Conservation (phyloP, 2,329 filamentous ascomycete species). For the Exophiala lecanii-corni region DNA sequence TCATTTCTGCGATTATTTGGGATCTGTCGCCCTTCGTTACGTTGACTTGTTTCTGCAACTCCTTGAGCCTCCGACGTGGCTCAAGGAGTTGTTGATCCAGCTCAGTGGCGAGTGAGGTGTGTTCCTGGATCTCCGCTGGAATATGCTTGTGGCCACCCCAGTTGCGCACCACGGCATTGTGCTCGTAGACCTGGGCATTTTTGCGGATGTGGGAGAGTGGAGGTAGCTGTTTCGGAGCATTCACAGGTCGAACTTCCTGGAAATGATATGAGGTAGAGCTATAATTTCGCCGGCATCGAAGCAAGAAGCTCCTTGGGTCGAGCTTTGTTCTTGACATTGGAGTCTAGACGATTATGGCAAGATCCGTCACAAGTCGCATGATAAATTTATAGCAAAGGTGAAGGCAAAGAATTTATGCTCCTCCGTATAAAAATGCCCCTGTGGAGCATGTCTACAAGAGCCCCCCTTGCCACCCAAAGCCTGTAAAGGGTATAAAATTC, state of each 20-base stretch:
- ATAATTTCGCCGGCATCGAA: constrained; percentile 19
- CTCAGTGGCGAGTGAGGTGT: constrained; percentile 35
- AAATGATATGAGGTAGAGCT: constrained; percentile 5
- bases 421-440: background rate
- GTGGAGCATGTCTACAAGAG: no score
- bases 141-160: constrained; percentile 57
- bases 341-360: background rate
- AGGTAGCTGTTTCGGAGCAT: constrained; percentile 71
- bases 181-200: constrained; percentile 72
- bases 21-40: constrained; percentile 29
- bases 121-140: constrained; percentile 47
- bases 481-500: no score
- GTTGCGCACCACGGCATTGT: constrained; percentile 81
- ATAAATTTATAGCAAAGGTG: background rate
- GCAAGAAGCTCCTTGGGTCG: constrained; percentile 14
- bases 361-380: background rate
- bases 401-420: background rate
- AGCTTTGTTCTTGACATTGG: constrained; percentile 11
- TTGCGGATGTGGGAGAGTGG: constrained; percentile 88
- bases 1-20: constrained; percentile 18
- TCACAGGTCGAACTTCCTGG: constrained; percentile 51
- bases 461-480: no score
- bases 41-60: constrained; percentile 40
- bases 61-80: constrained; percentile 41
- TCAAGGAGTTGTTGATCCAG: constrained; percentile 38